Evolutionary conservation across 2,329 filamentous ascomycete species (phyloP).

Genomic region (Cladorrhinum sp.): DNA sequence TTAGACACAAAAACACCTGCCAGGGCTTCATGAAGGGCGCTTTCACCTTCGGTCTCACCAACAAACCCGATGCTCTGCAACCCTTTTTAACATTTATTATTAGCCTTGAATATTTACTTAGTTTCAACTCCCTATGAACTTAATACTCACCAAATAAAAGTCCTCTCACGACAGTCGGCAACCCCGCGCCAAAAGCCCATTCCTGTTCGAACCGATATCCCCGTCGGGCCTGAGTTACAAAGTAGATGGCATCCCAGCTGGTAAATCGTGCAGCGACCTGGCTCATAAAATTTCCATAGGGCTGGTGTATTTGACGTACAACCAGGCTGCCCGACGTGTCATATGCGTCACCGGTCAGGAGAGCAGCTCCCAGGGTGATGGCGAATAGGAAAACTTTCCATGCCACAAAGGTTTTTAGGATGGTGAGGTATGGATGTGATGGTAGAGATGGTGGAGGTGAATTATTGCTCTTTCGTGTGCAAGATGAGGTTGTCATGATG

Average conservation of each 20-base stretch:
- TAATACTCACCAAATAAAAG: constrained; percentile 34
- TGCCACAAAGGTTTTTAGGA: constrained; percentile 47
- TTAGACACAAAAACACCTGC: constrained; percentile 68
- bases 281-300: not conserved
- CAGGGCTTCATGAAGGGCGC: constrained; percentile 33
- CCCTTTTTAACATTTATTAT: not conserved
- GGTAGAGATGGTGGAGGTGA: not conserved
- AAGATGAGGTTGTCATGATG: not conserved
- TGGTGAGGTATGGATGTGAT: constrained; percentile 24
- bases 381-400: constrained; percentile 69
- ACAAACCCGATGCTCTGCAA: constrained; percentile 3
- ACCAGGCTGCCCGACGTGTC: constrained; percentile 69
- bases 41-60: not conserved
- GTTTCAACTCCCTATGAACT: not conserved
- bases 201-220: constrained; percentile 77
- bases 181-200: constrained; percentile 69
- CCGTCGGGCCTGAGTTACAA: constrained; percentile 57
- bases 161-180: constrained; percentile 43
- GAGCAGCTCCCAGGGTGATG: constrained; percentile 51
- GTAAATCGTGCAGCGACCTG: constrained; percentile 56
- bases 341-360: constrained; percentile 58
- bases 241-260: constrained; percentile 82
- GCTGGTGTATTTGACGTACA: constrained; percentile 27
- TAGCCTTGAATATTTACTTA: not conserved
- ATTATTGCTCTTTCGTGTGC: not conserved